phyloP scores from a whole-genome alignment of 2,329 filamentous ascomycete species.

The Xylaria sp. region DNA sequence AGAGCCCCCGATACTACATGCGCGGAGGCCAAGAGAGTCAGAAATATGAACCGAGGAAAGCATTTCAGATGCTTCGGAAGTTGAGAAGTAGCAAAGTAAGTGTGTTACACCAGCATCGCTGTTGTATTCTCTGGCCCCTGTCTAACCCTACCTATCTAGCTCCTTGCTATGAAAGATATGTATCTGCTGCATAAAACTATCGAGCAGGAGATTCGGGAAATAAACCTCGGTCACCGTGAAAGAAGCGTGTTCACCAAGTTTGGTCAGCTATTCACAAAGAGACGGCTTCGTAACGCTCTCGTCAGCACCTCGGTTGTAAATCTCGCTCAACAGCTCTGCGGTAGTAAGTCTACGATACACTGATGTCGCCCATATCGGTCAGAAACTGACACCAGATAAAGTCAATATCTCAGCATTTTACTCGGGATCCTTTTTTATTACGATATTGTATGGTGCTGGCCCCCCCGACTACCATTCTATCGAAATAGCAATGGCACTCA shows the following conservation, averaged over 20 bases:
- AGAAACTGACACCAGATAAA: constrained; percentile 10
- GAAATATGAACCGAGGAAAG: constrained; percentile 11
- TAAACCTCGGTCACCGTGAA: background rate
- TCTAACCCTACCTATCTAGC: constrained; percentile 7
- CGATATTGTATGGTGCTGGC: background rate
- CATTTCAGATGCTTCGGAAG: constrained; percentile 15
- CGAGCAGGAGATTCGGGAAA: constrained; percentile 6
- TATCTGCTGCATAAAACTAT: constrained; percentile 21
- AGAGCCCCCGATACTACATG: constrained; percentile 21
- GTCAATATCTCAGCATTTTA: constrained; percentile 24
- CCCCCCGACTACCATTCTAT: background rate
- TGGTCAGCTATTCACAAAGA: constrained; percentile 16
- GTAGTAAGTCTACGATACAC: constrained; percentile 14
- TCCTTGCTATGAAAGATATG: constrained; percentile 24
- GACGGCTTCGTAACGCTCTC: constrained; percentile 23
- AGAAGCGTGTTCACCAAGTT: constrained; percentile 5
- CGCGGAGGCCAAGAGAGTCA: background rate
- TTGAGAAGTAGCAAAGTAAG: constrained; percentile 20
- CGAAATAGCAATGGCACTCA: constrained; percentile 9
- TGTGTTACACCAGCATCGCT: background rate
- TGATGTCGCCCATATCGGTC: background rate
- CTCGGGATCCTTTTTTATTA: constrained; percentile 14
- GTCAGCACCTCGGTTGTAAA: constrained; percentile 18
- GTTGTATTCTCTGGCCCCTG: background rate
- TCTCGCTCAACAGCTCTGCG: constrained; percentile 21